Base-by-base conservation (phyloP, 2,329 filamentous ascomycete genomes). In the Shiraia sp. region DNA sequence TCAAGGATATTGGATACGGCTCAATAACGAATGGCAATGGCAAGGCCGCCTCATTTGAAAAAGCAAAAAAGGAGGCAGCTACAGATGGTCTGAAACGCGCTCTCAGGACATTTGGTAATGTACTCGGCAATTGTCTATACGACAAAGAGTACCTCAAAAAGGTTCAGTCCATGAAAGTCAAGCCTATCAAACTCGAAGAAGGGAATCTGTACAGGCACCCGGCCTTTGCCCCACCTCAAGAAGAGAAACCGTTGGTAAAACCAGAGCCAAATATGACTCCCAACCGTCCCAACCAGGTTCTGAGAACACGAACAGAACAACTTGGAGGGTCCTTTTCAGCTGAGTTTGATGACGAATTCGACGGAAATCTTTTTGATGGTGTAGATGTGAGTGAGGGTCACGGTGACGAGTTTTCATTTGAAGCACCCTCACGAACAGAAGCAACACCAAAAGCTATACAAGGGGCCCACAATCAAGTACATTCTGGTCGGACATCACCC, bases 111-210 rank as follows among this genome's bases (percentile, higher is more conserved):
- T 99, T 99, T 70, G 93, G 93, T 45, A 97, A 97, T 59, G 87
- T 97, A 12, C 77, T 99, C 40, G 93, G 93, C n/a, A 99, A 97
- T 66, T 99, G 93, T 75, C 85, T 99, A 45, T 97, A 99, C 71
- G 93, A 99, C 73, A 95, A 96, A 70, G 85, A 92, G 47, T 99
- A 96, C 65, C 76, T 99, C 42, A 79, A 84, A 37, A 91, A 90
- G 66, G 88, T 97, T n/a, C 87, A 85, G 36, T 95, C 90, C 72
- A 78, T 99, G 61, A 97, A 95, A 75, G 81, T 85, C 12, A 78
- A 80, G 42, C 87, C 89, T 51, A 80, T 82, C 22, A 90, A 81
- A 68, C 96, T 90, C 72, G 83, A 92, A 54, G 83, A 87, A 48
- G 79, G 80, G n/a, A 85, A 85, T 28, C 76, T 97, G 26, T 86